phyloP scores from a whole-genome alignment of 176 grass and related monocot genomes.

The Dactylis glomerata region DNA sequence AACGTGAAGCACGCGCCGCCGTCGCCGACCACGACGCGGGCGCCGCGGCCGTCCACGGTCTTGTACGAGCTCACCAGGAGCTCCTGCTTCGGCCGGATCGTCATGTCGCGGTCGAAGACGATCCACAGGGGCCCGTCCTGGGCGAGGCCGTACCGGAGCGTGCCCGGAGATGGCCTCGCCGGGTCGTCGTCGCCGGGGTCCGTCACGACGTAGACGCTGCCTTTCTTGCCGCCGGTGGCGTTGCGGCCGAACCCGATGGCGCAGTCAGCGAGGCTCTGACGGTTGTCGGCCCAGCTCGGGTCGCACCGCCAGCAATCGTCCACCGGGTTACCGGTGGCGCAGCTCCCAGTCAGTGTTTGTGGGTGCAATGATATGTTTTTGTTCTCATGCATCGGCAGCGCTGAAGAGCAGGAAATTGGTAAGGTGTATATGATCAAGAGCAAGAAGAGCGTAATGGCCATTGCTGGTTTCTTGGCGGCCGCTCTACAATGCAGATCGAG shows the following conservation, averaged over 20 bases:
- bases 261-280: conserved; percentile 40
- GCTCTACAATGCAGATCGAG: neutral
- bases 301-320: conserved; percentile 65
- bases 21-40: conserved; percentile 21
- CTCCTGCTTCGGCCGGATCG: conserved; percentile 18
- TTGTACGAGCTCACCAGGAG: conserved; percentile 39
- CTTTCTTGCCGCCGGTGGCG: conserved; percentile 31
- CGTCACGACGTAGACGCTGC: conserved; percentile 30
- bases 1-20: conserved; percentile 48
- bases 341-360: neutral
- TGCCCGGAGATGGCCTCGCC: conserved; percentile 6
- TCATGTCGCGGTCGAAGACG: conserved; percentile 36
- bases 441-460: neutral
- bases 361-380: neutral
- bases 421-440: neutral
- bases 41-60: conserved; percentile 51
- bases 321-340: conserved; percentile 34
- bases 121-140: conserved; percentile 50
- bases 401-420: neutral
- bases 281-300: conserved; percentile 36
- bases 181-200: conserved; percentile 38
- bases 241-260: conserved; percentile 37
- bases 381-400: neutral
- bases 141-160: conserved; percentile 35
- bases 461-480: neutral